These are phyloP conservation scores for Yamadazyma dushanensis DNA, from an alignment of 1,139 yeast species.

Conservation along the genomic window DNA sequence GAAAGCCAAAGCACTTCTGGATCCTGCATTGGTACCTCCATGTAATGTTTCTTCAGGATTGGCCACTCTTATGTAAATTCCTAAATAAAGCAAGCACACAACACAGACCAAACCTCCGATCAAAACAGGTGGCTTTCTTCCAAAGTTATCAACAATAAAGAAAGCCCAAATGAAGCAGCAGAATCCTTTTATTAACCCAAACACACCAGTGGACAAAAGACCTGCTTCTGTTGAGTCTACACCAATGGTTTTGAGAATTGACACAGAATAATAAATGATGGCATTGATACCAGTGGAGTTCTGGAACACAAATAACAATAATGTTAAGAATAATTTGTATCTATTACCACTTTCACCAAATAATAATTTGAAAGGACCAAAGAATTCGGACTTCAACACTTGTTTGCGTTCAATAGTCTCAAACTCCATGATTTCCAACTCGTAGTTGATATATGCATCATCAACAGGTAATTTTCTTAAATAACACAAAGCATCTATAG, in stretches of 20 bases:
- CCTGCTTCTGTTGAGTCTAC: conserved; percentile 38
- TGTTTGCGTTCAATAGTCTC: conserved; percentile 24
- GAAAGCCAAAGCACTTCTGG: conserved; percentile 49
- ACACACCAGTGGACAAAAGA: conserved; percentile 58
- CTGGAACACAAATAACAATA: conserved; percentile 33
- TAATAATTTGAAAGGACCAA: conserved; percentile 27
- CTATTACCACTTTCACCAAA: conserved; percentile 22
- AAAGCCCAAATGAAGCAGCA: conserved; percentile 46
- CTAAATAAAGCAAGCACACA: conserved; percentile 50
- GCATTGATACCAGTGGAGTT: conserved; percentile 38
- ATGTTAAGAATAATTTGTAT: conserved; percentile 28
- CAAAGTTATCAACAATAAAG: conserved; percentile 46
- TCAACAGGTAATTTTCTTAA: conserved; percentile 25
- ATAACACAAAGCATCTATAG: conserved; percentile 31
- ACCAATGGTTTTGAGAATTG: conserved; percentile 33
- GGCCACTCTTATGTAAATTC: conserved; percentile 45
- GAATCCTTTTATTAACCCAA: conserved; percentile 51
- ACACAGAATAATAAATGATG: conserved; percentile 33
- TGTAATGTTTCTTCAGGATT: conserved; percentile 26
- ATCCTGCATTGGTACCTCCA: conserved; percentile 29
- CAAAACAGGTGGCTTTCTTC: conserved; percentile 48
- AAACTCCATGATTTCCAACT: conserved; percentile 22
- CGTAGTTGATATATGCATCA: conserved; percentile 28
- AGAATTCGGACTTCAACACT: conserved; percentile 24
- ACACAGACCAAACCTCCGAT: conserved; percentile 46